Base-by-base conservation (phyloP, 768 basidiomycete genomes). In the Gloeostereum incarnatum region DNA sequence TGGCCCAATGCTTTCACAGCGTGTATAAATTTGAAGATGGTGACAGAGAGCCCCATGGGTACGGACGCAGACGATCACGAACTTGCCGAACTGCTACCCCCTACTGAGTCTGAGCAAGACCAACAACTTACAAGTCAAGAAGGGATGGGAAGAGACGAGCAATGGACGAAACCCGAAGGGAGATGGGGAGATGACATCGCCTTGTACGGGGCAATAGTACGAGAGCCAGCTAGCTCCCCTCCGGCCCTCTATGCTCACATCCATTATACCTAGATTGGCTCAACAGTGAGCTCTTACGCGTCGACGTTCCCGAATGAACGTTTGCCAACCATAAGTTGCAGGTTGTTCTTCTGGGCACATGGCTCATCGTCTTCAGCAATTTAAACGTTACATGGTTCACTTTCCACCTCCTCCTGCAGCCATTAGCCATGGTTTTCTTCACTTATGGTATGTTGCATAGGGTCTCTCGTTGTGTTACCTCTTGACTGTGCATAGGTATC, bases 371-470 rank as follows among this genome's bases (percentile, higher is more conserved):
- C 31, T 44, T 78, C 26, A 56, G 47, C 46, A 75, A 65, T 32
- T 44, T 45, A 17, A 44, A 50, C 0, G 50, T 66, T 1, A 73
- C 74, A 2, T 82, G 75, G 77, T 86, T 86, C 53, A 66, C 68
- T 0, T 67, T 72, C 35, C 84, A 87, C 50, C 83, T 83, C 0
- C 55, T 71, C 0, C 54, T 85, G 8, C 79, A 86, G 45, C 70
- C 63, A 10, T 54, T 79, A 9, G 71, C 75, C 1, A 47, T 87
- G 26, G 54, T 62, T 3, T 59, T 67, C 27, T 69, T 84, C 53
- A 71, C 74, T 5, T 76, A 77, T 46, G 85, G 87, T 82, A 40
- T 29, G 65, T 39, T 26, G 19, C 9, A 14, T 21, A 14, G 19
- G 22, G 17, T 34, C 6, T 45, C 19, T 19, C 16, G 10, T 21